Base-by-base conservation (phyloP, 2,329 filamentous ascomycete genomes). In the Monosporascus sp. region DNA sequence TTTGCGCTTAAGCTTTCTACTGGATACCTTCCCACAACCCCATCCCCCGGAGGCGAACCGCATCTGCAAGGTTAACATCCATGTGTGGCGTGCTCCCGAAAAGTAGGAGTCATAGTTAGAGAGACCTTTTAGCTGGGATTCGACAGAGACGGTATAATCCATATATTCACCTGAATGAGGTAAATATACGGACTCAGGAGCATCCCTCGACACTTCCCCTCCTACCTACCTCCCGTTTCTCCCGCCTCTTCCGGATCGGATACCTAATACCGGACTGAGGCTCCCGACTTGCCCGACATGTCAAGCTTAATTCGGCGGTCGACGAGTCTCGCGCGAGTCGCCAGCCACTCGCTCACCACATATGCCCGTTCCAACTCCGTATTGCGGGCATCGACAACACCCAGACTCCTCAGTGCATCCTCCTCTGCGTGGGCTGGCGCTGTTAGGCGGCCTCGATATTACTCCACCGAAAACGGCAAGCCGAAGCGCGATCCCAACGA, bases 251-350 rank as follows among this genome's bases (percentile, higher is more conserved):
- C 57, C 57, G 56, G 57, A 48, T 48, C 27, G 51, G 53, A 34
- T 34, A 14, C 31, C 31, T 34, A 34, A 34, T 5, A n/a, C 43
- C 24, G 22, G 24, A 46, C 11, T 51, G 57, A 54, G 55, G 56
- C 43, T 53, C 52, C 53, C 48, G 56, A 58, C 51, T 58, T 58
- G 65, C 60, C 62, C 64, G 56, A 44, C 57, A 69, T 69, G 67
- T 69, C 67, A 56, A 64, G 61, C 61, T 58, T 68, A 55, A 49
- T 69, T 50, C 61, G 67, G 57, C 64, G 64, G 57, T 65, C 66
- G 51, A 56, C 63, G 50, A 58, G 63, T 52, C 54, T 69, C 49
- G 59, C 60, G 56, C 64, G 63, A 48, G 49, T 64, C 47, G 59
- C 66, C 46, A 58, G 52, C 44, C 52, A 59, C 40, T 63, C 65